These are phyloP conservation scores for Crithidia mellificae DNA, from an alignment of 208 protist species.

Conservation along the genomic window DNA sequence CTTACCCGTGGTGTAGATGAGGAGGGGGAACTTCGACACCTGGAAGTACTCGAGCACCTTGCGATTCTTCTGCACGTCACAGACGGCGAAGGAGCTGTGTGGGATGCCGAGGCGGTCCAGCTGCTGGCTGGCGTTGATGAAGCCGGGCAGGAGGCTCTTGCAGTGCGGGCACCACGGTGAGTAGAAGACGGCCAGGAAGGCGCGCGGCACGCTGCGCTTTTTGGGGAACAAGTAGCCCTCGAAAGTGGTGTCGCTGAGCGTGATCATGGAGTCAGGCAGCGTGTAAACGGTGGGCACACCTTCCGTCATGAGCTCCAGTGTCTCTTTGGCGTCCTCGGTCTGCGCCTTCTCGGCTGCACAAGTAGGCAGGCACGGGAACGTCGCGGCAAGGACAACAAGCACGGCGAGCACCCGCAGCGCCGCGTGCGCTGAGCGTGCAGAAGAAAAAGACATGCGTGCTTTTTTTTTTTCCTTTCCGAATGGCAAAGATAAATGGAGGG, in stretches of 20 bases:
- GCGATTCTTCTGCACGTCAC: slow-evolving; percentile 53
- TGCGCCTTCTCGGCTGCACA: slow-evolving; percentile 26
- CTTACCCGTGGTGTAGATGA: slow-evolving; percentile 84
- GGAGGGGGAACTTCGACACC: slow-evolving; percentile 58
- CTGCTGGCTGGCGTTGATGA: slow-evolving; percentile 63
- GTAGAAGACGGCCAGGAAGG: slow-evolving; percentile 85
- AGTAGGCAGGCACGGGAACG: background rate
- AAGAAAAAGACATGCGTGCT: background rate
- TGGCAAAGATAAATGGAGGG: too few relatives aligned
- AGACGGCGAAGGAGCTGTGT: slow-evolving; percentile 47
- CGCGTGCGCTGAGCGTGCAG: background rate
- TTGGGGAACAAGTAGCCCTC: slow-evolving; percentile 66
- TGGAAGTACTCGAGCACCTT: slow-evolving; percentile 58
- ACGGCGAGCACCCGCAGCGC: slow-evolving; percentile 4
- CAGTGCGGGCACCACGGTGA: slow-evolving; percentile 86
- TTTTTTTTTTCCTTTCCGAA: background rate
- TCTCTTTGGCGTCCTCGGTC: slow-evolving; percentile 14
- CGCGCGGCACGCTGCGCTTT: slow-evolving; percentile 16
- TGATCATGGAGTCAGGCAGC: slow-evolving; percentile 39
- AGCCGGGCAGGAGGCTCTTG: slow-evolving; percentile 67
- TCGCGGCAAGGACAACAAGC: slow-evolving; percentile 8
- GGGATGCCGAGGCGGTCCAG: slow-evolving; percentile 32
- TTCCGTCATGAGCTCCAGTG: slow-evolving; percentile 31
- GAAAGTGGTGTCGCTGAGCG: slow-evolving; percentile 57
- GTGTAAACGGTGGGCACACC: slow-evolving; percentile 31